Evolutionary conservation across 2,329 filamentous ascomycete genomes (phyloP).

Genomic region (Alternaria sp.): DNA sequence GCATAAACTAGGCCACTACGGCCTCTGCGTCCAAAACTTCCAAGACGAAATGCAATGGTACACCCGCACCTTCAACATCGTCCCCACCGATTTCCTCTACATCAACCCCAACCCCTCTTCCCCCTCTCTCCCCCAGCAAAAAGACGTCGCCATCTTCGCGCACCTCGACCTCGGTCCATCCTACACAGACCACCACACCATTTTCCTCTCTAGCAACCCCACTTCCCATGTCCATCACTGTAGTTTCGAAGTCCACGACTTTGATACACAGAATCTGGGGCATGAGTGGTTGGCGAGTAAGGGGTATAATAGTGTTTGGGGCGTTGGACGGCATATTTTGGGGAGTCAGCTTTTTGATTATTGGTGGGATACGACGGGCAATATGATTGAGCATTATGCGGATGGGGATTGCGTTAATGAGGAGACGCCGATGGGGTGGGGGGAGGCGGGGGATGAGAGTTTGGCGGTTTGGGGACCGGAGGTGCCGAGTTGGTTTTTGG

Average conservation of each 20-base stretch:
- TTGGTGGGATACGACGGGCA: slow-evolving; percentile 68
- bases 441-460: slow-evolving; percentile 49
- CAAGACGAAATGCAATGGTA: slow-evolving; percentile 51
- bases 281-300: slow-evolving; percentile 71
- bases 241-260: slow-evolving; percentile 72
- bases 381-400: slow-evolving; percentile 73
- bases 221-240: slow-evolving; percentile 68
- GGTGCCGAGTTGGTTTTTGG: slow-evolving; percentile 47
- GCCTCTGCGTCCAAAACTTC: slow-evolving; percentile 50
- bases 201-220: slow-evolving; percentile 56
- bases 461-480: slow-evolving; percentile 54
- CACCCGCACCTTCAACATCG: slow-evolving; percentile 55
- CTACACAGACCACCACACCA: slow-evolving; percentile 62
- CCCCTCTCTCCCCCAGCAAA: slow-evolving; percentile 8
- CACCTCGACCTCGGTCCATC: slow-evolving; percentile 61
- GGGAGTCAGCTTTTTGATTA: slow-evolving; percentile 77
- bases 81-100: slow-evolving; percentile 55
- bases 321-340: slow-evolving; percentile 72
- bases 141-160: slow-evolving; percentile 57
- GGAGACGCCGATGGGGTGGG: slow-evolving; percentile 56
- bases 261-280: slow-evolving; percentile 72
- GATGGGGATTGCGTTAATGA: slow-evolving; percentile 72
- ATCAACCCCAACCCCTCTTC: slow-evolving; percentile 17
- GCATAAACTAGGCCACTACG: slow-evolving; percentile 59
- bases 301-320: slow-evolving; percentile 71